A percentile compares a stretch with the other conserved stretches of the same genome.
phyloP scores from a whole-genome alignment of 2,329 filamentous ascomycete species.

The Tricladium varicosporioides region DNA sequence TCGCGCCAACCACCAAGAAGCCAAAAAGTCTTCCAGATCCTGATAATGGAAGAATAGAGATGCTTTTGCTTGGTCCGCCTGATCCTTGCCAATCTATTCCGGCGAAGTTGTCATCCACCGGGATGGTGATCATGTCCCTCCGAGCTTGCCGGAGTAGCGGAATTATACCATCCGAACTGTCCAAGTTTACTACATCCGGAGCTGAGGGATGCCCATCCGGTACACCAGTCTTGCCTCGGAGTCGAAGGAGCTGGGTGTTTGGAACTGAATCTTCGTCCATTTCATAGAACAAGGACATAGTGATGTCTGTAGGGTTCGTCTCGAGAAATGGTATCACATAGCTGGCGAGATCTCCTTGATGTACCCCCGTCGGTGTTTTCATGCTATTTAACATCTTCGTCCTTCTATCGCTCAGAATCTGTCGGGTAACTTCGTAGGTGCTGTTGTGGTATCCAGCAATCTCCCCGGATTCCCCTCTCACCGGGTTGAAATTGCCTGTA shows the following conservation, averaged over 20 bases:
- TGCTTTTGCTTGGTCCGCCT: slow-evolving; percentile 21
- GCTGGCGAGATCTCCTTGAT: slow-evolving; percentile 11
- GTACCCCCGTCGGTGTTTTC: slow-evolving; percentile 12
- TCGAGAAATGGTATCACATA: slow-evolving; percentile 24
- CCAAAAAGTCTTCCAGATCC: slow-evolving; percentile 20
- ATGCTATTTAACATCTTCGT: slow-evolving; percentile 23
- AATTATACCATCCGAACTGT: slow-evolving; percentile 20
- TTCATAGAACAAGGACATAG: slow-evolving; percentile 30
- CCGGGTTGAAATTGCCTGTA: slow-evolving; percentile 29
- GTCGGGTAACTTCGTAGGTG: slow-evolving; percentile 25
- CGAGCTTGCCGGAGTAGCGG: slow-evolving; percentile 24
- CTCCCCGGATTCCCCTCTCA: slow-evolving; percentile 22
- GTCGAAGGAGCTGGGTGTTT: slow-evolving; percentile 7
- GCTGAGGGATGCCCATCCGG: slow-evolving; percentile 23
- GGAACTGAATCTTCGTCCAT: slow-evolving; percentile 23
- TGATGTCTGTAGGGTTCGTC: slow-evolving; percentile 25
- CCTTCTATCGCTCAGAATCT: slow-evolving; percentile 26
- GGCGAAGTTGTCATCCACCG: slow-evolving; percentile 24
- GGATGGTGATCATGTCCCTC: slow-evolving; percentile 19
- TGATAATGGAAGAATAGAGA: slow-evolving; percentile 26
- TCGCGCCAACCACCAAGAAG: slow-evolving; percentile 27
- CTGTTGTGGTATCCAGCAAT: slow-evolving; percentile 28
- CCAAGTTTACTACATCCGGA: slow-evolving; percentile 16
- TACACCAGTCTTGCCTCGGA: slow-evolving; percentile 25
- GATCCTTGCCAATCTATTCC: slow-evolving; percentile 26